These are phyloP conservation scores for Brettanomyces anomalus DNA, from an alignment of 805 yeast genomes.

Conservation along the genomic window DNA sequence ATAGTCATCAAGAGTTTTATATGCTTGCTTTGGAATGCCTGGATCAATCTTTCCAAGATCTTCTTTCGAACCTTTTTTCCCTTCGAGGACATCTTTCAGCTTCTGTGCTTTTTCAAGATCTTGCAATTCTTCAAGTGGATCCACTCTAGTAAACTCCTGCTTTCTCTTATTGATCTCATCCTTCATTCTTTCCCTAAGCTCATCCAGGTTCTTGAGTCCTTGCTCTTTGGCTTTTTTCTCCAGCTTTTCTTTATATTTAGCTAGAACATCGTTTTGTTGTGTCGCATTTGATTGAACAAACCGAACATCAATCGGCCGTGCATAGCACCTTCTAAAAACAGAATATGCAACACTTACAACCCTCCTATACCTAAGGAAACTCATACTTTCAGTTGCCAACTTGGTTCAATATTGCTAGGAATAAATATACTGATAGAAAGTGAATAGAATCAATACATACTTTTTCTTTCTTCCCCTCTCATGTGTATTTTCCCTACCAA, in stretches of 20 bases:
- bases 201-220: slow-evolving; percentile 43
- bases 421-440: no score
- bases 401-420: no score
- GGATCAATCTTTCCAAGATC: slow-evolving; percentile 28
- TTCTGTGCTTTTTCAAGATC: slow-evolving; percentile 27
- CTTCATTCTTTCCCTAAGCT: slow-evolving; percentile 52
- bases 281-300: slow-evolving; percentile 20
- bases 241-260: slow-evolving; percentile 33
- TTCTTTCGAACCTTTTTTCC: slow-evolving; percentile 21
- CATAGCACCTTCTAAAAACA: slow-evolving; percentile 7
- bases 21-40: slow-evolving; percentile 35
- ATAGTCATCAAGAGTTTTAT: slow-evolving; percentile 63
- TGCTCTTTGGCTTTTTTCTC: slow-evolving; percentile 29
- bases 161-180: slow-evolving; percentile 50
- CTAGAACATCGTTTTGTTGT: slow-evolving; percentile 24
- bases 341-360: no score
- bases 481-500: no score
- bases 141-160: slow-evolving; percentile 49
- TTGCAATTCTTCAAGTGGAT: slow-evolving; percentile 64
- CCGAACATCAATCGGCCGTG: slow-evolving; percentile 20
- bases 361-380: no score
- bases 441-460: no score
- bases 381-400: no score
- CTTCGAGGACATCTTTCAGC: slow-evolving; percentile 10
- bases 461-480: no score